phyloP scores from a whole-genome alignment of 345 rosid species.

The Kandelia obovata region DNA sequence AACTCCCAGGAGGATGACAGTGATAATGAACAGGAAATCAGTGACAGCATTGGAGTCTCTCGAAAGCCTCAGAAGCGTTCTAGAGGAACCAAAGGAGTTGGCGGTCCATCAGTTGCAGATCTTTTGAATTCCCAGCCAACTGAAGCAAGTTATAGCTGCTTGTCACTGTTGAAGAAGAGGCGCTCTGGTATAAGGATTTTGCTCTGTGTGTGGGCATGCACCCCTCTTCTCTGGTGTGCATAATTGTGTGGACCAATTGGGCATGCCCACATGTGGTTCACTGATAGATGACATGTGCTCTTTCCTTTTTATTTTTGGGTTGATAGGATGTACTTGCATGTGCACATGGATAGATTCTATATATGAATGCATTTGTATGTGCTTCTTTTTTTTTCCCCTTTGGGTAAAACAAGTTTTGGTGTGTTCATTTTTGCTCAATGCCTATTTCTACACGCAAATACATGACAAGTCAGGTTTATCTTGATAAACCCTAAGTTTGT shows the following conservation, averaged over 20 bases:
- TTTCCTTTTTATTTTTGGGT: too few relatives aligned
- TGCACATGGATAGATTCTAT: neutral
- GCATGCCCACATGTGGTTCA: too few relatives aligned
- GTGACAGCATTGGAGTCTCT: conserved; percentile 38
- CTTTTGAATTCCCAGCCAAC: conserved; percentile 64
- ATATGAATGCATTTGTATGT: neutral
- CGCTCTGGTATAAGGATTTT: conserved; percentile 49
- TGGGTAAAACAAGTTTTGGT: neutral
- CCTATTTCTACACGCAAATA: neutral
- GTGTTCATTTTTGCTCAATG: neutral
- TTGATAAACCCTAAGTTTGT: neutral
- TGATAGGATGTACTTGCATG: too few relatives aligned
- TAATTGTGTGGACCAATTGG: too few relatives aligned
- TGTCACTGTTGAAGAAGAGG: conserved; percentile 59
- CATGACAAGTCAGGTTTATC: neutral
- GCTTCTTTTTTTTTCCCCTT: neutral
- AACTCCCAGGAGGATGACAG: conserved; percentile 67
- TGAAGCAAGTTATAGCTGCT: conserved; percentile 46
- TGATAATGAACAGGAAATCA: conserved; percentile 65
- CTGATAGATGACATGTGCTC: too few relatives aligned
- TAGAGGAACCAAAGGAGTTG: conserved; percentile 47
- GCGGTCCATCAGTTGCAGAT: conserved; percentile 43
- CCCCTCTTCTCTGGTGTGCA: conserved; percentile 5
- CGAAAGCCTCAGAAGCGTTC: conserved; percentile 52
- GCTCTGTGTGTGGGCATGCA: neutral